Evolutionary conservation across 2,329 filamentous ascomycete genomes (phyloP).

Genomic region (Diaporthe destruens): DNA sequence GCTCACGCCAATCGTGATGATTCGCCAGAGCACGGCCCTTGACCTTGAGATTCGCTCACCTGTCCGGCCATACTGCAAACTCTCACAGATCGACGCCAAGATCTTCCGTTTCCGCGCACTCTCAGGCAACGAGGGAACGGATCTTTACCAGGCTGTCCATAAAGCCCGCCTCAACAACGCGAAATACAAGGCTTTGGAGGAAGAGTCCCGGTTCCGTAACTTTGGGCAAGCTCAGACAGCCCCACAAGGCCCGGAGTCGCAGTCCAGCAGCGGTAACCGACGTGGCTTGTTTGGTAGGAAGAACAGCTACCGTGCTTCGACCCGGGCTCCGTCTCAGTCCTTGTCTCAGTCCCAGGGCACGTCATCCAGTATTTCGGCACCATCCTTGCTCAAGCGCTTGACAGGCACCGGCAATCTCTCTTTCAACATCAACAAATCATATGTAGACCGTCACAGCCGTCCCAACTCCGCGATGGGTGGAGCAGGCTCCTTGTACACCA

Average conservation of each 20-base stretch:
- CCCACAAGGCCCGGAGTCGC: conserved; percentile 60
- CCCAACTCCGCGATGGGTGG: conserved; percentile 65
- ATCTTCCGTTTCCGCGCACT: conserved; percentile 93
- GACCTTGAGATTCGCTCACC: conserved; percentile 95
- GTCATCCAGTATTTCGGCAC: conserved; percentile 72
- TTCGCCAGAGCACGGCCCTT: conserved; percentile 89
- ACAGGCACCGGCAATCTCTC: conserved; percentile 75
- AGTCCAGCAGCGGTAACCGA: conserved; percentile 59
- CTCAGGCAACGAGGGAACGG: conserved; percentile 81
- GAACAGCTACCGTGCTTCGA: conserved; percentile 74
- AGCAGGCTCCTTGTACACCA: conserved; percentile 72
- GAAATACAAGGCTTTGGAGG: conserved; percentile 79
- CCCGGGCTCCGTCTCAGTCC: conserved; percentile 73
- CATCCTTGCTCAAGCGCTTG: conserved; percentile 83
- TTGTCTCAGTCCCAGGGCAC: conserved; percentile 79
- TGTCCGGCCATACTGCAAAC: conserved; percentile 77
- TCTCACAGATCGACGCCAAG: conserved; percentile 72
- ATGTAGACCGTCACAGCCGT: conserved; percentile 68
- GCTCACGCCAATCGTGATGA: conserved; percentile 89
- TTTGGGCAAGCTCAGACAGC: conserved; percentile 71
- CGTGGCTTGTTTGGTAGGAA: conserved; percentile 72
- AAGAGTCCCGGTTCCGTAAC: conserved; percentile 77
- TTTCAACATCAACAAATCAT: conserved; percentile 88
- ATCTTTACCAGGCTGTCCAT: conserved; percentile 88
- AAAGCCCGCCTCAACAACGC: conserved; percentile 91